Evolutionary conservation across 2,329 filamentous ascomycete genomes (phyloP).

Genomic region (Colletotrichum sp.): DNA sequence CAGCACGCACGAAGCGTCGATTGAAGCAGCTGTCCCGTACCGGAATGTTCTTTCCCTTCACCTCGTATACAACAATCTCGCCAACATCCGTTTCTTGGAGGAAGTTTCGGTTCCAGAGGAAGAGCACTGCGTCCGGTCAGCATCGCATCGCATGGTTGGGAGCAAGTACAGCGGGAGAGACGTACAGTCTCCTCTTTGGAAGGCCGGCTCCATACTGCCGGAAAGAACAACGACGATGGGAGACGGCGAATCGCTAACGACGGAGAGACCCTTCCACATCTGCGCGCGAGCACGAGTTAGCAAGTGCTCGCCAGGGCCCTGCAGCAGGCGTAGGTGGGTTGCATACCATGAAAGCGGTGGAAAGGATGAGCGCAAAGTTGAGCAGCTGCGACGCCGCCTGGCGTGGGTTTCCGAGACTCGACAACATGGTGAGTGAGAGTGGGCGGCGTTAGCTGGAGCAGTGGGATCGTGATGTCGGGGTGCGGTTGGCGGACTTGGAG

Average conservation of each 20-base stretch:
- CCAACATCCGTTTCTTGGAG: slow-evolving; percentile 59
- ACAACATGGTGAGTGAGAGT: slow-evolving; percentile 62
- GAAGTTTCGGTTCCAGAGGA: slow-evolving; percentile 76
- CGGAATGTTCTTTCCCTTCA: slow-evolving; percentile 92
- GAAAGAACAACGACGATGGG: slow-evolving; percentile 86
- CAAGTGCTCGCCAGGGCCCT: neutral
- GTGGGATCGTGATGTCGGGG: neutral
- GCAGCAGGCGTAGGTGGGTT: neutral
- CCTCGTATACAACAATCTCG: slow-evolving; percentile 73
- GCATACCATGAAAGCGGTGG: slow-evolving; percentile 85
- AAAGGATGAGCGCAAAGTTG: slow-evolving; percentile 90
- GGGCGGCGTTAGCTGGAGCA: neutral
- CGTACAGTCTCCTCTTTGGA: slow-evolving; percentile 70
- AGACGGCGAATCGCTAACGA: slow-evolving; percentile 75
- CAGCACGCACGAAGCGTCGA: neutral
- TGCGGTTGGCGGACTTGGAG: neutral
- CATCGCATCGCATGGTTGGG: neutral
- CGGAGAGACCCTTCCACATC: slow-evolving; percentile 88
- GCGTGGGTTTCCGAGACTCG: slow-evolving; percentile 74
- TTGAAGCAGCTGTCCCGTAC: neutral
- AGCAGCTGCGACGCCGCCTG: slow-evolving; percentile 82
- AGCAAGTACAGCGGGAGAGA: neutral
- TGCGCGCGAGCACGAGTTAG: slow-evolving; percentile 27
- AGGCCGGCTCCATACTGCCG: slow-evolving; percentile 84
- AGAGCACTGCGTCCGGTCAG: slow-evolving; percentile 42